These are phyloP conservation scores for Glarea lozoyensis DNA, from an alignment of 495 filamentous ascomycete genomes.

Conservation along the genomic window DNA sequence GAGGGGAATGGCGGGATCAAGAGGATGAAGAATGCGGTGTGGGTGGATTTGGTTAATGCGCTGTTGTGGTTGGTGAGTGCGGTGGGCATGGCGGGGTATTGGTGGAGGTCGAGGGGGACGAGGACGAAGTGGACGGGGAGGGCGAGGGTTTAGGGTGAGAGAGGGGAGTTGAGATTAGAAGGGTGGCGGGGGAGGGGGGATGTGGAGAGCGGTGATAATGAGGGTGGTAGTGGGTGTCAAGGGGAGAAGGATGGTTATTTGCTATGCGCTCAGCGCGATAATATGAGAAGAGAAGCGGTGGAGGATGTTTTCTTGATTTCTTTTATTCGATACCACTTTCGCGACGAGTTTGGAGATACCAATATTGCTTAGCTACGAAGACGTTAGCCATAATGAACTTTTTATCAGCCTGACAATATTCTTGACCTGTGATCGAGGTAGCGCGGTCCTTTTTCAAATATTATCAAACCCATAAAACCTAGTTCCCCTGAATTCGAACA, in stretches of 20 bases:
- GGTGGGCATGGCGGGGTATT: conserved; percentile 31
- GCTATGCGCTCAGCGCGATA: too few species aligned
- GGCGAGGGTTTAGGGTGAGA: conserved; percentile 27
- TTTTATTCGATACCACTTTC: too few species aligned
- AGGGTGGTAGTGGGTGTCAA: background rate
- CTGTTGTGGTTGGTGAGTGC: conserved; percentile 60
- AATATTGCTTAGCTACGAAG: too few species aligned
- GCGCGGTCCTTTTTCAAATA: too few species aligned
- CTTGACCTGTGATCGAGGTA: too few species aligned
- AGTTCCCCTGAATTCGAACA: too few species aligned
- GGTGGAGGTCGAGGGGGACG: conserved; percentile 31
- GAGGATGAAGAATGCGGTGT: conserved; percentile 80
- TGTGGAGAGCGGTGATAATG: background rate
- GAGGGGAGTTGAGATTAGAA: background rate
- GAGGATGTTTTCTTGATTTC: too few species aligned
- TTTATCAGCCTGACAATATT: too few species aligned
- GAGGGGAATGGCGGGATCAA: conserved; percentile 49
- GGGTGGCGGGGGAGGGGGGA: background rate
- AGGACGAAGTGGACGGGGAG: conserved; percentile 39
- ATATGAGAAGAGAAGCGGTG: too few species aligned
- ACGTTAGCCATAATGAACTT: too few species aligned
- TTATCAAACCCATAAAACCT: too few species aligned
- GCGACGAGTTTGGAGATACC: too few species aligned
- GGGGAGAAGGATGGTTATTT: background rate
- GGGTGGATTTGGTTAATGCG: conserved; percentile 67